Conservation (phyloP, 1,284 basidiomycete species). For the Leccinum colubrinum region DNA sequence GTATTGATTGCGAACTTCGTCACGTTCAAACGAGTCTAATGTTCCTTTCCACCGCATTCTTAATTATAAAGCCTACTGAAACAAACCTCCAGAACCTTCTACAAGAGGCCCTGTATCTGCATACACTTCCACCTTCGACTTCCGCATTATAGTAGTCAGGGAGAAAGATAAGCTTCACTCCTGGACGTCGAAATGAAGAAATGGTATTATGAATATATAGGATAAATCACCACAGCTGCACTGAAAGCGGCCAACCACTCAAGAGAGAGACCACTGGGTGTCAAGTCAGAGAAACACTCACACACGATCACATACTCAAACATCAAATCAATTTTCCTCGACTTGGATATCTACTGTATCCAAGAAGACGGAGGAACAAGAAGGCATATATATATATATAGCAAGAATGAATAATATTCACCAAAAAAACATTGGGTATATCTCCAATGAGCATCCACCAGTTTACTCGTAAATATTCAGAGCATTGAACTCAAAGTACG, state of each 20-base stretch:
- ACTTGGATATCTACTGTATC: background rate
- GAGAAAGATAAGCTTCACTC: background rate
- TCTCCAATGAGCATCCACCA: background rate
- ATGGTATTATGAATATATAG: background rate
- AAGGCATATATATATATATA: background rate
- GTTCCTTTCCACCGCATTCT: too few species aligned
- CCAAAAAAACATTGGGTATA: background rate
- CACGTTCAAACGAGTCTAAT: too few species aligned
- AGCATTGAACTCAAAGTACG: constrained; percentile 29
- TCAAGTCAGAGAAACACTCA: background rate
- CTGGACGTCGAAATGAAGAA: background rate
- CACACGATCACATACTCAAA: background rate
- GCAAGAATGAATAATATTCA: background rate
- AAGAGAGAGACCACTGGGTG: background rate
- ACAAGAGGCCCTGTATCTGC: background rate
- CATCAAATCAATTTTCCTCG: background rate
- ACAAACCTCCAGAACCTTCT: background rate
- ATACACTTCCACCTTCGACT: background rate
- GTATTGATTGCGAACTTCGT: too few species aligned
- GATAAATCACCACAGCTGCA: background rate
- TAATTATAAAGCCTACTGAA: too few species aligned
- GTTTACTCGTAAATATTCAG: constrained; percentile 21
- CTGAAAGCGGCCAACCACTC: background rate
- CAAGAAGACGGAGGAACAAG: background rate
- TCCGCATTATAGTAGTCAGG: background rate